Base-by-base conservation (phyloP, 345 rosid genomes). In the Citrus unshiu region DNA sequence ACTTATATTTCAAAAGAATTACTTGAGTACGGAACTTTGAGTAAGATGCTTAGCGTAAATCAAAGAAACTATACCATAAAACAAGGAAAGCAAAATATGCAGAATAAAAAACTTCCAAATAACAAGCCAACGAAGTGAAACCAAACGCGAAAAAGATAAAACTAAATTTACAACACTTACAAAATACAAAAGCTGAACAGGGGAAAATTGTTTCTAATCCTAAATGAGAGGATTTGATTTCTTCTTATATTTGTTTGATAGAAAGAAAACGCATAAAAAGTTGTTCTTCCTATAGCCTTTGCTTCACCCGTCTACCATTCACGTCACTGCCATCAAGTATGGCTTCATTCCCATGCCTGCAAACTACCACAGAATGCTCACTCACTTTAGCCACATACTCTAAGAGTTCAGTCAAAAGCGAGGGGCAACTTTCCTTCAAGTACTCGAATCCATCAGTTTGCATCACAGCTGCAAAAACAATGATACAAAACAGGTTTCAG, bases 261-360 rank as follows among this genome's bases (percentile, higher is more conserved):
- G 79, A 77, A 77, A 43, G 79, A 72, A 40, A 32, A 2, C 46
- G 21, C 54, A 35, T n/a, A 35, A 63, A 24, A 40, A 79, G 71
- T 35, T 70, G 75, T 63, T 40, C 35, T 40, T 54, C 29, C 72
- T 79, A 86, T 74, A 89, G 74, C 81, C 94, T 87, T 81, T 82
- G 94, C 90, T 89, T 90, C 81, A 89, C 94, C 75, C 94, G 83
- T 74, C 94, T 82, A 16, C 91, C 94, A 46, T 89, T 81, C 29
- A 70, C 75, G 16, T 91, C 91, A 34, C 90, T 85, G 46, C 91
- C 92, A 3, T 91, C 94, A 0, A 85, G 86, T 54, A 84, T 77
- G 22, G 81, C 84, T 73, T 87, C 94, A 43, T 75, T 83, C 25
- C 86, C 88, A 9, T 84, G 84, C 77, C 84, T 81, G 73, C 81